Conservation (phyloP, 208 protist genomes). For the Trypanosoma cruzi region DNA sequence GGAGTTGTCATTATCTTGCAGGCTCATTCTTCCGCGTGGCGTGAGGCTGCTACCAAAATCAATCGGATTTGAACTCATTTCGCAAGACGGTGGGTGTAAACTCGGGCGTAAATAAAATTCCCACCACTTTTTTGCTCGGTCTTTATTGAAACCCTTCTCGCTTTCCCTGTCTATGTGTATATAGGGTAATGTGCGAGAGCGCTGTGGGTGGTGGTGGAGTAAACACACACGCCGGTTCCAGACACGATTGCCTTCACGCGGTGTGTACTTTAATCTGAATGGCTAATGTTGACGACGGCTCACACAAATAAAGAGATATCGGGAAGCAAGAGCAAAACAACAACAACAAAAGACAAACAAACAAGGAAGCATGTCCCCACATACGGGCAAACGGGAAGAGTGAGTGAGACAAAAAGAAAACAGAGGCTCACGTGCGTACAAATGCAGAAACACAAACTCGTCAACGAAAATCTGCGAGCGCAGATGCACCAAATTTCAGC, state of each 20-base stretch:
- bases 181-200: too few species aligned
- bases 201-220: background rate
- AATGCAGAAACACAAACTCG: background rate
- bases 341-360: too few species aligned
- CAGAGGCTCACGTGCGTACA: too few species aligned
- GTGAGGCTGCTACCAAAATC: background rate
- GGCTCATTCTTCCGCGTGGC: background rate
- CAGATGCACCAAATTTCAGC: slow-evolving; percentile 24
- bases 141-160: background rate
- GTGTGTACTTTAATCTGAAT: background rate
- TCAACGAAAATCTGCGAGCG: background rate
- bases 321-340: too few species aligned
- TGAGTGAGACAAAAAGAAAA: too few species aligned
- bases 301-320: too few species aligned
- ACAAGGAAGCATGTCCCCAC: too few species aligned
- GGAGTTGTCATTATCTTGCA: background rate
- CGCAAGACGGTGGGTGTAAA: background rate
- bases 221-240: background rate
- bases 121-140: too few species aligned
- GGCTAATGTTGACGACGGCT: background rate
- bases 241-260: background rate
- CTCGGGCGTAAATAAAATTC: too few species aligned
- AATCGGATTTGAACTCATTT: background rate
- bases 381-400: too few species aligned
- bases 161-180: background rate